These are phyloP conservation scores for Phytopythium delawarense DNA, from an alignment of 352 stramenopile genomes.

Conservation along the genomic window DNA sequence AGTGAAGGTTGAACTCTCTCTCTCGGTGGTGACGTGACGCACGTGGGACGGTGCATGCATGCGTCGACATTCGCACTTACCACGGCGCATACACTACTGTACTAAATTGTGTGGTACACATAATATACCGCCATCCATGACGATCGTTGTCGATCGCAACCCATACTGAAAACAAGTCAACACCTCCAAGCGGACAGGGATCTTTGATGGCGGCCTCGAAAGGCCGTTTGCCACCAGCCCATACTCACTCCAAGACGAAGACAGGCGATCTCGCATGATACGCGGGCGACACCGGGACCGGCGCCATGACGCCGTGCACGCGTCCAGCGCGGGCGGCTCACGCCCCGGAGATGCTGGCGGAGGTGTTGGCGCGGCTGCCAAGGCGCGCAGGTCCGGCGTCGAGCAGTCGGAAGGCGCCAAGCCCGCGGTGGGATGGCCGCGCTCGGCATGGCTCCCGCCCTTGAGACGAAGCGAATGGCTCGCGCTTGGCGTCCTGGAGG, in stretches of 20 bases:
- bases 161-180: too few species aligned
- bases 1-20: neutral
- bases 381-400: neutral
- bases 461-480: neutral
- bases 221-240: too few species aligned
- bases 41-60: neutral
- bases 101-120: neutral
- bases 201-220: neutral
- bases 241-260: neutral
- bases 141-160: too few species aligned
- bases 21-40: neutral
- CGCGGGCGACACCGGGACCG: neutral
- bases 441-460: neutral
- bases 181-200: too few species aligned
- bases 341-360: neutral
- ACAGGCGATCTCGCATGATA: neutral
- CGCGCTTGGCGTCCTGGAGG: conserved; percentile 10
- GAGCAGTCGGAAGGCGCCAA: neutral
- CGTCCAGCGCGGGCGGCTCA: neutral
- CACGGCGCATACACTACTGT: neutral
- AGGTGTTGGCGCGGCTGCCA: neutral
- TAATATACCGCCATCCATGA: neutral
- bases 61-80: neutral
- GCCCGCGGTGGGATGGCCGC: too few species aligned
- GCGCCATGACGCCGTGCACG: neutral